Base-by-base conservation (phyloP, 2,329 filamentous ascomycete species). In the Hypoxylon sp. region DNA sequence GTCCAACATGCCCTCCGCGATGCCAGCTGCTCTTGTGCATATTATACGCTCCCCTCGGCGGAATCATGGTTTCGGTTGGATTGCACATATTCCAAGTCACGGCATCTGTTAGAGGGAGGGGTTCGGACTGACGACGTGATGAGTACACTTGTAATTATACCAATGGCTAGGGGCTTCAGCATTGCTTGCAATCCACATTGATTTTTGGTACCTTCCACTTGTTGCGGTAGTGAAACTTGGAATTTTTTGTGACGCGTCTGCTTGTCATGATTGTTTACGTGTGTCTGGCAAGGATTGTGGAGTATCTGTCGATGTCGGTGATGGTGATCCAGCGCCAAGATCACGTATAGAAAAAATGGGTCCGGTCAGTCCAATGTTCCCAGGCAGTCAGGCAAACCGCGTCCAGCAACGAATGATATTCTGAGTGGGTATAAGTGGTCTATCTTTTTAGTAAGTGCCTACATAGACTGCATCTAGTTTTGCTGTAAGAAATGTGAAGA, bases 71-170 rank as follows among this genome's bases (percentile, higher is more conserved):
- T 73, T 65, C 65, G 64, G 58, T 69, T 71, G 65, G 72, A 70
- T 70, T 74, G 75, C 72, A 76, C 72, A 74, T 76, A 74, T 73
- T 68, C 52, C 60, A 65, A 67, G 70, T 71, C 64, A 69, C 39
- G 65, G 66, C 65, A 71, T 66, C 64, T 70, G 46, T 61, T 71
- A 62, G 44, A 67, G 57, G 58, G 57, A 51, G 51, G 63, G 65
- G 55, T 72, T 67, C 60, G 71, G 65, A 72, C 69, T 78, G 75
- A 78, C 70, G 76, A 78, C 72, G 73, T 75, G 72, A 75, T 73
- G 76, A 77, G 74, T 73, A 75, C 73, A 76, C 71, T 74, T 79
- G 77, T 79, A 79, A 79, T 79, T 78, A 79, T 79, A 79, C 75
- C 75, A 76, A 72, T 50, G 62, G 70, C 54, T 48, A 67, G 39